A percentile compares a stretch with the other conserved stretches of the same genome.
Conservation (phyloP, 2,329 filamentous ascomycete species). For the Colletotrichum orbiculare region DNA sequence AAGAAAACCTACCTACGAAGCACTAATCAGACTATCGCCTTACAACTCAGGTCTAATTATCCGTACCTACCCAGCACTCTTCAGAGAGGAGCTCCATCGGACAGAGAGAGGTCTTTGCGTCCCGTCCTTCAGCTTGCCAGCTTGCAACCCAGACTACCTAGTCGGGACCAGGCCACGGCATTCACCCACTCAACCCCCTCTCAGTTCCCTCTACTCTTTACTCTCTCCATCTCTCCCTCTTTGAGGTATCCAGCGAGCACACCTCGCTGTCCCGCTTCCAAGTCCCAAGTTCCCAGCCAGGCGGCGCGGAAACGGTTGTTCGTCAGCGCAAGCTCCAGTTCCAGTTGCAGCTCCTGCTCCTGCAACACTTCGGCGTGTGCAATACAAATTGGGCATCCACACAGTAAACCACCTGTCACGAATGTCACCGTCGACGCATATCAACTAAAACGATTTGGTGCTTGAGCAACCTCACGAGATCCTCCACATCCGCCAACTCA, state of each 20-base stretch:
- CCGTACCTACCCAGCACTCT: too few relatives aligned
- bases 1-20: too few relatives aligned
- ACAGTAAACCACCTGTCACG: slow-evolving; percentile 6
- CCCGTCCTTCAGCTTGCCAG: slow-evolving; percentile 14
- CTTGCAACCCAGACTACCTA: background rate
- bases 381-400: slow-evolving; percentile 29
- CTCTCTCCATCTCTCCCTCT: background rate
- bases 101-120: slow-evolving; percentile 2
- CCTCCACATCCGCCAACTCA: slow-evolving; percentile 1
- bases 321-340: slow-evolving; percentile 5
- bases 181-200: slow-evolving; percentile 5
- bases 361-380: slow-evolving; percentile 24
- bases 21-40: background rate
- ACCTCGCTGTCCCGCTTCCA: slow-evolving; percentile 22
- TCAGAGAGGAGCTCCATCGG: too few relatives aligned
- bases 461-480: slow-evolving; percentile 13
- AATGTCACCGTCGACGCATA: slow-evolving; percentile 22
- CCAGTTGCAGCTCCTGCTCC: too few relatives aligned
- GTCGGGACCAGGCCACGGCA: slow-evolving; percentile 1
- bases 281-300: slow-evolving; percentile 10
- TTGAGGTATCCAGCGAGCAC: too few relatives aligned
- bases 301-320: slow-evolving; percentile 35
- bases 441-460: slow-evolving; percentile 15
- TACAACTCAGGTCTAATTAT: background rate
- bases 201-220: slow-evolving; percentile 6